These are phyloP conservation scores for Protomyces arabidopsidicola DNA, from an alignment of 1,139 yeast genomes.

Conservation along the genomic window DNA sequence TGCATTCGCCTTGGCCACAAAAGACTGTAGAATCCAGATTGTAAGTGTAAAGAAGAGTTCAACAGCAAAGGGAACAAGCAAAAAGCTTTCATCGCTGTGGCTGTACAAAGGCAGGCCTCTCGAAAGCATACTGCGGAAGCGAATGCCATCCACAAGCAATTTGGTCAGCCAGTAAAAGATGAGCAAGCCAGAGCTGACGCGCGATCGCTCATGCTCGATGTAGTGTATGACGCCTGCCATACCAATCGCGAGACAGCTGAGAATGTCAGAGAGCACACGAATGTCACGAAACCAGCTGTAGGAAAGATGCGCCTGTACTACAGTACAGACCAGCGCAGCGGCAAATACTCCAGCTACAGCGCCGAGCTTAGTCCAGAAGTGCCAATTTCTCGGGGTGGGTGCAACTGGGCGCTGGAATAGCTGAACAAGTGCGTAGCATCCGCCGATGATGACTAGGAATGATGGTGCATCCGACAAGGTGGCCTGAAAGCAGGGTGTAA, in stretches of 20 bases:
- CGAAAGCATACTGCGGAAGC: constrained; percentile 31
- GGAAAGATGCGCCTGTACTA: constrained; percentile 32
- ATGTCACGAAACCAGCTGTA: constrained; percentile 43
- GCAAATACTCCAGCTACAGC: constrained; percentile 15
- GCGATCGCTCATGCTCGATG: constrained; percentile 63
- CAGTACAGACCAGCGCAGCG: constrained; percentile 16
- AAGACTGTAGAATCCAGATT: constrained; percentile 22
- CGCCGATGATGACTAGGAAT: constrained; percentile 52
- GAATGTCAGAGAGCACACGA: constrained; percentile 45
- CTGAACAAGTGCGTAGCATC: constrained; percentile 45
- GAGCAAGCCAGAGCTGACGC: constrained; percentile 63
- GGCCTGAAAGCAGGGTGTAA: constrained; percentile 78
- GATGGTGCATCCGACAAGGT: constrained; percentile 56
- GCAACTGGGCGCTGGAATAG: constrained; percentile 36
- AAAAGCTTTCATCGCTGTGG: constrained; percentile 24
- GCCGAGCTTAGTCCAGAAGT: constrained; percentile 33
- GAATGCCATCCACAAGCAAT: constrained; percentile 40
- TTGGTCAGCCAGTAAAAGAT: constrained; percentile 73
- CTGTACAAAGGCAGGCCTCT: constrained; percentile 31
- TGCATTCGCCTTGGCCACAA: constrained; percentile 24
- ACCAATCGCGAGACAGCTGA: constrained; percentile 45
- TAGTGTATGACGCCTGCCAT: constrained; percentile 60
- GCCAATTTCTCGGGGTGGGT: constrained; percentile 32
- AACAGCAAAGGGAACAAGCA: constrained; percentile 31
- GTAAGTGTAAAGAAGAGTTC: constrained; percentile 29